Evolutionary conservation across 352 stramenopile species (phyloP).

Genomic region (Hyphochytrium catenoides): DNA sequence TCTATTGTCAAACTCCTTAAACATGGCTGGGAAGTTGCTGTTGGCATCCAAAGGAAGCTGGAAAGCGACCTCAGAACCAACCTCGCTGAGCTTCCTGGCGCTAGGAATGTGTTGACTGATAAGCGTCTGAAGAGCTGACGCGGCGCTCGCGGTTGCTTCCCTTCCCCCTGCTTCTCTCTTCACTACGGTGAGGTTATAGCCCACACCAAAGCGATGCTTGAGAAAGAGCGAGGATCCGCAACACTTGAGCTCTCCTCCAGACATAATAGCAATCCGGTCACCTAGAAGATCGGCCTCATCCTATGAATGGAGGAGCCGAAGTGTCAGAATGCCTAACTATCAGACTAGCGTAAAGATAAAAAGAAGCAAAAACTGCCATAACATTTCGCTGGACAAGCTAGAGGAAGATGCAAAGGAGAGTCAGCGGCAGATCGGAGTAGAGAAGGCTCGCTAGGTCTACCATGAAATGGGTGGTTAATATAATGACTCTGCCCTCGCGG

Average conservation of each 20-base stretch:
- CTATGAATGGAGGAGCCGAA: too few relatives aligned
- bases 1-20: conserved; percentile 44
- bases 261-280: conserved; percentile 76
- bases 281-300: conserved; percentile 28
- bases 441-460: too few relatives aligned
- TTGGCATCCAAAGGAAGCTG: conserved; percentile 68
- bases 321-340: too few relatives aligned
- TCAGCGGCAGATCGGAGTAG: conserved; percentile 49
- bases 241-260: conserved; percentile 60
- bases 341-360: too few relatives aligned
- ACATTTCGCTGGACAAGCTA: too few relatives aligned
- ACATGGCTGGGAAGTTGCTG: conserved; percentile 61
- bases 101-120: conserved; percentile 28
- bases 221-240: conserved; percentile 64
- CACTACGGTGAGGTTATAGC: conserved; percentile 56
- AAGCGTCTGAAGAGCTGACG: conserved; percentile 14
- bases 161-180: conserved; percentile 7
- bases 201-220: conserved; percentile 76
- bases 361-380: too few relatives aligned
- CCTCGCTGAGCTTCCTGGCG: conserved; percentile 61
- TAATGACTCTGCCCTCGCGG: conserved; percentile 53
- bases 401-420: conserved; percentile 33
- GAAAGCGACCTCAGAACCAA: conserved; percentile 78
- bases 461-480: conserved; percentile 84
- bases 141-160: conserved; percentile 10